A percentile compares a stretch with the other conserved stretches of the same genome.
These are phyloP conservation scores for Scedosporium apiospermum DNA, from an alignment of 2,329 filamentous ascomycete species.

Conservation along the genomic window DNA sequence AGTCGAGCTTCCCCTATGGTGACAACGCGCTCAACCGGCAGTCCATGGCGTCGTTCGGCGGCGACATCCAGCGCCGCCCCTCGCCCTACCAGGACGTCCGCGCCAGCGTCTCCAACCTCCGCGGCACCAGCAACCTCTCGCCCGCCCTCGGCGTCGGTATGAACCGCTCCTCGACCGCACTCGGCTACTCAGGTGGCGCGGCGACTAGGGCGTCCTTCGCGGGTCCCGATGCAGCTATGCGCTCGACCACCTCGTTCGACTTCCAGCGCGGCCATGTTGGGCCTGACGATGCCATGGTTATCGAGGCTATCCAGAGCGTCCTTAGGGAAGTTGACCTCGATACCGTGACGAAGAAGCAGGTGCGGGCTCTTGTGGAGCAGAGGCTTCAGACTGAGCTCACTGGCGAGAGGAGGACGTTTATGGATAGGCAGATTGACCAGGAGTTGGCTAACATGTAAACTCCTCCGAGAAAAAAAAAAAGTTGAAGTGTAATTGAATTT, in stretches of 20 bases:
- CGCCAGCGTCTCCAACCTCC: conserved; percentile 55
- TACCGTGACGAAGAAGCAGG: conserved; percentile 97
- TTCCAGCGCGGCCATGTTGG: conserved; percentile 52
- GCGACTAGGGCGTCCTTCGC: conserved; percentile 28
- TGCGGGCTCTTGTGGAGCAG: conserved; percentile 84
- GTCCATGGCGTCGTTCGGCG: conserved; percentile 60
- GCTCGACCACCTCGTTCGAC: conserved; percentile 46
- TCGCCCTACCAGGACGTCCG: conserved; percentile 51
- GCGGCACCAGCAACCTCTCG: conserved; percentile 36
- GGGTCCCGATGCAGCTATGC: conserved; percentile 31
- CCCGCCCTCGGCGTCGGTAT: conserved; percentile 26
- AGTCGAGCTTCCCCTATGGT: conserved; percentile 36
- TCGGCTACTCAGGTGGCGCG: conserved; percentile 38
- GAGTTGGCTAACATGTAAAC: conserved; percentile 86
- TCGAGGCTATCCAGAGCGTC: conserved; percentile 75
- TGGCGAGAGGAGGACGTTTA: conserved; percentile 78
- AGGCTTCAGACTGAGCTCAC: conserved; percentile 80
- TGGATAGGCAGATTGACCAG: conserved; percentile 86
- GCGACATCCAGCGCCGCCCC: conserved; percentile 38
- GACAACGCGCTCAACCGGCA: conserved; percentile 51
- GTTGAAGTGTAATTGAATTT: not conserved
- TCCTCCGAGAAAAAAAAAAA: not conserved
- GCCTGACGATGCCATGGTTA: conserved; percentile 70
- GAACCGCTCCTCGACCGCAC: conserved; percentile 33
- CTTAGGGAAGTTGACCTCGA: conserved; percentile 86